A percentile compares a stretch with the other conserved stretches of the same genome.
Evolutionary conservation across 2,329 filamentous ascomycete genomes (phyloP).

Genomic region (Orbilia oligospora): DNA sequence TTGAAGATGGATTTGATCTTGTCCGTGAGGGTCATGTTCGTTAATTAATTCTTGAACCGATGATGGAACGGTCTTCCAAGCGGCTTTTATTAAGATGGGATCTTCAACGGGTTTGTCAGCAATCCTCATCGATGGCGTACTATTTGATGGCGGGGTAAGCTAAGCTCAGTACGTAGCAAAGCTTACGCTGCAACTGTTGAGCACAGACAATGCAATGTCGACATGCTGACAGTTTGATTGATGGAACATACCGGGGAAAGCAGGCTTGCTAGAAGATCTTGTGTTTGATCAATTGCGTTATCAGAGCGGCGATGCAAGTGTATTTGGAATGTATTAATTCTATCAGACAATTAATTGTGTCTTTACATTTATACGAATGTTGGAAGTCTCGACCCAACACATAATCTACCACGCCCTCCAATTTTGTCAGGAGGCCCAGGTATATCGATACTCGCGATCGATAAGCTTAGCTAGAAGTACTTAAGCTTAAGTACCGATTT

Average conservation of each 20-base stretch:
- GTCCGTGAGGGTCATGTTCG: conserved; percentile 44
- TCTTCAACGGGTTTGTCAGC: conserved; percentile 43
- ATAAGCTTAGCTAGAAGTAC: no score
- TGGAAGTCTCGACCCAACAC: neutral
- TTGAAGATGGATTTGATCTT: conserved; percentile 55
- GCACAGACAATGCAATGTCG: conserved; percentile 25
- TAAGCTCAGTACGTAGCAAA: neutral
- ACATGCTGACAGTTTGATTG: conserved; percentile 40
- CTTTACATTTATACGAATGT: no score
- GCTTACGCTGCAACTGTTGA: conserved; percentile 48
- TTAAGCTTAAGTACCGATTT: no score
- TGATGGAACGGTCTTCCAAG: neutral
- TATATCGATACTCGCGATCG: no score
- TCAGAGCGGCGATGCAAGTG: neutral
- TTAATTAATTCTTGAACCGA: neutral
- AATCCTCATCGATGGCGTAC: conserved; percentile 30
- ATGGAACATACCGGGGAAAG: conserved; percentile 15
- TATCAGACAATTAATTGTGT: no score
- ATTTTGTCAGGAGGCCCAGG: no score
- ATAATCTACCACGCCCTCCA: no score
- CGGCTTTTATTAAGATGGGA: conserved; percentile 5
- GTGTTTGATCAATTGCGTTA: conserved; percentile 29
- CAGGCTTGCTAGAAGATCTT: conserved; percentile 4
- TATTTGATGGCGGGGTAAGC: conserved; percentile 48
- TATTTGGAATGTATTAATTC: conserved; percentile 33